A percentile compares a stretch with the other conserved stretches of the same genome.
phyloP scores from a whole-genome alignment of 116 monocot species.

The Papilionanthe hybrid region DNA sequence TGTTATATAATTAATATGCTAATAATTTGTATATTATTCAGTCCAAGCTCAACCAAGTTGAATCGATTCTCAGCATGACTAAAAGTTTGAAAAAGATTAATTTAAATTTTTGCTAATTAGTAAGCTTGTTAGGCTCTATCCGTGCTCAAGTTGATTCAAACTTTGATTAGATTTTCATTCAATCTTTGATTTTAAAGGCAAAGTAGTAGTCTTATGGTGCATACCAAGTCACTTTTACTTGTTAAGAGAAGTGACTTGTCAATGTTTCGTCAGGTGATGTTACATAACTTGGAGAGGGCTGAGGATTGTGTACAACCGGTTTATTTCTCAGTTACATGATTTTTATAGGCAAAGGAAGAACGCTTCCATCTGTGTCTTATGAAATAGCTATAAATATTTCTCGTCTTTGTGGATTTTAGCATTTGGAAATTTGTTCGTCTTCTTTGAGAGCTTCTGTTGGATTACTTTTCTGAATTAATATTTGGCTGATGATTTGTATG shows the following conservation, averaged over 20 bases:
- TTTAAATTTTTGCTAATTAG: too few species aligned
- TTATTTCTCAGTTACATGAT: neutral
- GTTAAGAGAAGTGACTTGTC: neutral
- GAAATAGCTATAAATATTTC: neutral
- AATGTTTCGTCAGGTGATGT: neutral
- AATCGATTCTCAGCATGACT: too few species aligned
- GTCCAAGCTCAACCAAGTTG: too few species aligned
- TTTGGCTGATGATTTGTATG: neutral
- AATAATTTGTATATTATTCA: too few species aligned
- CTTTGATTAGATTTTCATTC: too few species aligned
- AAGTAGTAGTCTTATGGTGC: neutral
- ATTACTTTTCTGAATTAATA: neutral
- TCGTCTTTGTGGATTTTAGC: neutral
- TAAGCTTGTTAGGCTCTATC: too few species aligned
- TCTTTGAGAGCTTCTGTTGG: neutral
- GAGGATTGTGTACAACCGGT: neutral
- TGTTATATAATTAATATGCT: too few species aligned
- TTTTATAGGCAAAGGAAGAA: neutral
- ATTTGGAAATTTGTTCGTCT: neutral
- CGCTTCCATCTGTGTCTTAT: neutral
- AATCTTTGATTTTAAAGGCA: too few species aligned
- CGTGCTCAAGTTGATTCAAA: too few species aligned
- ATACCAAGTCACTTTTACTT: neutral
- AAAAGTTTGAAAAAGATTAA: too few species aligned
- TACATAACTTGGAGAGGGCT: neutral